Percentiles rank a stretch among this genome's conserved stretches.
phyloP scores from a whole-genome alignment of 768 basidiomycete genomes.

The Chlorophyllum brunneum region DNA sequence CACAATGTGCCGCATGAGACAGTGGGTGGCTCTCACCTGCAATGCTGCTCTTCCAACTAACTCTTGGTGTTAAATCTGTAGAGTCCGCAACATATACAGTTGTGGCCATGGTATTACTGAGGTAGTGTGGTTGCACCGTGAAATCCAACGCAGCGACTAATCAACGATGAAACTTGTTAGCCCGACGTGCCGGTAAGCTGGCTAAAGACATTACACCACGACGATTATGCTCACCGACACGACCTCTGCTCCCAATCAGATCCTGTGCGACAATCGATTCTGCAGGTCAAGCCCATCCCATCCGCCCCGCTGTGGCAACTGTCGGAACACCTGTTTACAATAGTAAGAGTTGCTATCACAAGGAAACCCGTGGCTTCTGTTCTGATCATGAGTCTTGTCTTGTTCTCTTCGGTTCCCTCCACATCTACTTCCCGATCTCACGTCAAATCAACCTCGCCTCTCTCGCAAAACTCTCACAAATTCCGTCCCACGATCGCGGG shows the following conservation, averaged over 20 bases:
- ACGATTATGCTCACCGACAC: constrained; percentile 10
- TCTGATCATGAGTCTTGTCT: not conserved
- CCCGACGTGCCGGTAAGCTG: constrained; percentile 26
- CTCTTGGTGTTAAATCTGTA: constrained; percentile 18
- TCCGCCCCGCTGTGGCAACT: constrained; percentile 37
- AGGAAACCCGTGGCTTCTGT: not conserved
- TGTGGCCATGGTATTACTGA: constrained; percentile 46
- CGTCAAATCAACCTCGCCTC: constrained; percentile 1
- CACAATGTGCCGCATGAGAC: constrained; percentile 52
- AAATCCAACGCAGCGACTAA: not conserved
- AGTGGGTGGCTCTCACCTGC: constrained; percentile 31
- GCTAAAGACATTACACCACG: constrained; percentile 14
- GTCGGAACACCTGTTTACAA: constrained; percentile 31
- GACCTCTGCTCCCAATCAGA: constrained; percentile 28
- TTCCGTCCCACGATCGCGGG: not conserved
- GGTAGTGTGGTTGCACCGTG: constrained; percentile 24
- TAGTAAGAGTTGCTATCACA: constrained; percentile 16
- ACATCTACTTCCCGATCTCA: not conserved
- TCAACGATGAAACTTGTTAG: constrained; percentile 14
- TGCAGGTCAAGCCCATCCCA: constrained; percentile 59
- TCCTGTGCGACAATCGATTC: constrained; percentile 37
- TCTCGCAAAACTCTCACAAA: constrained; percentile 3
- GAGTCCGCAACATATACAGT: constrained; percentile 44
- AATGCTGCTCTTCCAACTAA: not conserved
- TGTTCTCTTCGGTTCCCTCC: constrained; percentile 1